A percentile compares a stretch with the other conserved stretches of the same genome.
These are phyloP conservation scores for Candida quercuum DNA, from an alignment of 805 yeast genomes.

Conservation along the genomic window DNA sequence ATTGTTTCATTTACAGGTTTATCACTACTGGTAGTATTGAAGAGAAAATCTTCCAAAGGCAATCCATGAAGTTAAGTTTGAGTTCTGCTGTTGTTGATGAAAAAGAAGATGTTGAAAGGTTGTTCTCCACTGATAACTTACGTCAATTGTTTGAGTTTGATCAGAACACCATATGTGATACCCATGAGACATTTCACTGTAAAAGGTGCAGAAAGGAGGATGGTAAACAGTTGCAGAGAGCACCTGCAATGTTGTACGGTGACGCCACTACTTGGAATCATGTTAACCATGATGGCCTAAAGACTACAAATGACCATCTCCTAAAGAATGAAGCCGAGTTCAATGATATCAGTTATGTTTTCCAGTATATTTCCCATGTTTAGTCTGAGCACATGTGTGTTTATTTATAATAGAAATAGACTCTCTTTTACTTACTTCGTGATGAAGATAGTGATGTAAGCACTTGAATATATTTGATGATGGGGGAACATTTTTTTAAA, in stretches of 20 bases:
- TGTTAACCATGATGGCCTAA: slow-evolving; percentile 56
- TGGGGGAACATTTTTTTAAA: too few relatives aligned
- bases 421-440: too few relatives aligned
- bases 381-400: slow-evolving; percentile 2
- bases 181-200: slow-evolving; percentile 90
- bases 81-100: slow-evolving; percentile 97
- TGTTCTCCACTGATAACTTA: slow-evolving; percentile 79
- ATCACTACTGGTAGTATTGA: slow-evolving; percentile 94
- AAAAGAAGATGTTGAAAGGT: slow-evolving; percentile 88
- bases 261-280: slow-evolving; percentile 99
- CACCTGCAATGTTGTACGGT: slow-evolving; percentile 92
- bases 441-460: too few relatives aligned
- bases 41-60: slow-evolving; percentile 93
- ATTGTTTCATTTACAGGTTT: slow-evolving; percentile 90
- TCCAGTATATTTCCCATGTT: slow-evolving; percentile 86
- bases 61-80: slow-evolving; percentile 86
- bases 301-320: slow-evolving; percentile 67
- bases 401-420: too few relatives aligned
- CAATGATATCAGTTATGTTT: slow-evolving; percentile 75
- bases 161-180: slow-evolving; percentile 69
- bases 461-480: too few relatives aligned
- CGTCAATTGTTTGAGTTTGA: slow-evolving; percentile 70
- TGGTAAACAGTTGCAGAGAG: slow-evolving; percentile 55
- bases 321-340: slow-evolving; percentile 67
- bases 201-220: slow-evolving; percentile 54